Evolutionary conservation across 2,329 filamentous ascomycete genomes (phyloP).

Genomic region (Neonectria punicea): DNA sequence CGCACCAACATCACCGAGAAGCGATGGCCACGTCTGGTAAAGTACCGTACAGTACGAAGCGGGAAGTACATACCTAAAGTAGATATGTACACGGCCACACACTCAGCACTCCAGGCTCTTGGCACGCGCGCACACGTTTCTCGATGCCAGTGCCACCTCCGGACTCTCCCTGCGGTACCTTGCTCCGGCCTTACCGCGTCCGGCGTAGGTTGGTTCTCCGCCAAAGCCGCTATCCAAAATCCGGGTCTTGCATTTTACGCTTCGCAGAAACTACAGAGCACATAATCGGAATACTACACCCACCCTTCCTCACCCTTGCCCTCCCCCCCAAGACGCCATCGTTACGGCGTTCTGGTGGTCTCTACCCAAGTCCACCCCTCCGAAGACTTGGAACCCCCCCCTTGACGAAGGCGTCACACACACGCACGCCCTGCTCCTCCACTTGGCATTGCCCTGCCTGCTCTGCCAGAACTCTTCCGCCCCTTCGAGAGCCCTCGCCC

Average conservation of each 20-base stretch:
- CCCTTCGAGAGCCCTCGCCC: slow-evolving; percentile 34
- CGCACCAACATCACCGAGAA: slow-evolving; percentile 26
- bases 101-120: not conserved
- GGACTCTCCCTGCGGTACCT: slow-evolving; percentile 33
- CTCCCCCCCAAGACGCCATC: slow-evolving; percentile 25
- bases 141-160: slow-evolving; percentile 37
- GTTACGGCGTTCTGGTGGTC: slow-evolving; percentile 21
- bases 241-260: slow-evolving; percentile 27
- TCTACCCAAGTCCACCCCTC: slow-evolving; percentile 22
- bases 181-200: slow-evolving; percentile 25
- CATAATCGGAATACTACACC: slow-evolving; percentile 21
- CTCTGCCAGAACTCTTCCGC: slow-evolving; percentile 37
- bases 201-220: slow-evolving; percentile 28
- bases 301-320: slow-evolving; percentile 31
- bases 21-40: slow-evolving; percentile 26
- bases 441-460: slow-evolving; percentile 28
- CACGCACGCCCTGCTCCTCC: slow-evolving; percentile 30
- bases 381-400: not conserved
- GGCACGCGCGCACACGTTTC: slow-evolving; percentile 13
- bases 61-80: too few relatives aligned
- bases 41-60: not conserved
- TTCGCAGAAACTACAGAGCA: not conserved
- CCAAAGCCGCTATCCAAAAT: slow-evolving; percentile 35
- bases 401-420: slow-evolving; percentile 28
- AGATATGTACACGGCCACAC: too few relatives aligned